phyloP scores from a whole-genome alignment of 257 asterid species.

The Salvia hispanica region DNA sequence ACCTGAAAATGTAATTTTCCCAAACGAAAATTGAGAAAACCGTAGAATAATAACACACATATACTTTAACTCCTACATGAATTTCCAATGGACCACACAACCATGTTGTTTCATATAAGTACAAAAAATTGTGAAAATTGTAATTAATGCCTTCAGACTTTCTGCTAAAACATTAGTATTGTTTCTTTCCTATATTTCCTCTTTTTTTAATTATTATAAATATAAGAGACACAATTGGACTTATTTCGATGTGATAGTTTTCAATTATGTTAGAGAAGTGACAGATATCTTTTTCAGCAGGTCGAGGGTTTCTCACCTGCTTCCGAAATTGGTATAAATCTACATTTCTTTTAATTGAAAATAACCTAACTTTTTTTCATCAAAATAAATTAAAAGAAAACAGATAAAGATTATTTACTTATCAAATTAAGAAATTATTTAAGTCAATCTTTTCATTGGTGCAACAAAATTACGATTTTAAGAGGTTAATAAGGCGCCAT shows the following conservation, averaged over 20 bases:
- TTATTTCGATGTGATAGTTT: conserved; percentile 71
- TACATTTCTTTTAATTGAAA: not conserved
- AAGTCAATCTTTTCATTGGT: too few relatives aligned
- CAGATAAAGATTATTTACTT: too few relatives aligned
- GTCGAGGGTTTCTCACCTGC: conserved; percentile 28
- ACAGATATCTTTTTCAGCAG: conserved; percentile 70
- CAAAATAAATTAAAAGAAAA: not conserved
- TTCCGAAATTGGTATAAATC: not conserved
- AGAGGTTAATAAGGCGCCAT: not conserved
- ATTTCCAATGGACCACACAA: conserved; percentile 34
- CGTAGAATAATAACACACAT: not conserved
- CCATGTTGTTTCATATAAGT: conserved; percentile 18
- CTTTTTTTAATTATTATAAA: not conserved
- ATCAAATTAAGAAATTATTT: too few relatives aligned
- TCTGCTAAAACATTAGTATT: conserved; percentile 1
- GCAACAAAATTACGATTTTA: too few relatives aligned
- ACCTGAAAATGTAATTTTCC: not conserved
- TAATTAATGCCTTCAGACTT: conserved; percentile 22
- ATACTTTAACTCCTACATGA: not conserved
- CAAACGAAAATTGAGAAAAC: not conserved
- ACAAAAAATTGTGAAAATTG: conserved; percentile 30
- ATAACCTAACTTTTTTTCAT: not conserved
- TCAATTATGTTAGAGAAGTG: conserved; percentile 60
- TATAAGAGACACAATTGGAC: conserved; percentile 33
- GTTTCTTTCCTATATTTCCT: not conserved